These are phyloP conservation scores for Rhynchosporium agropyri DNA, from an alignment of 2,329 filamentous ascomycete genomes.

Conservation along the genomic window DNA sequence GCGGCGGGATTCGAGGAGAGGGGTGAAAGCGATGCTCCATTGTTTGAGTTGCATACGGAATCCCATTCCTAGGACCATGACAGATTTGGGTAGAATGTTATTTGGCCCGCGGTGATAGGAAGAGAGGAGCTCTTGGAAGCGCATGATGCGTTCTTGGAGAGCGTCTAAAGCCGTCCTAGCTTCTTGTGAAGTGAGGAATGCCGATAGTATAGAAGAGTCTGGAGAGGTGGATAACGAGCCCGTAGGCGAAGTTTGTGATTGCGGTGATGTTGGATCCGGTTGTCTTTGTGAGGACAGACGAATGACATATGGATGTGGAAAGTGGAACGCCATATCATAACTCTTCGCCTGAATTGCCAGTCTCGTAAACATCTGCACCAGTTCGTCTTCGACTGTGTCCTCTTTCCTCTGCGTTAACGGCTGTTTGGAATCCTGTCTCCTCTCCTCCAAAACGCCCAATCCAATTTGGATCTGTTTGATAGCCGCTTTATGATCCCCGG, in stretches of 20 bases:
- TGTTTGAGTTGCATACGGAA: conserved; percentile 54
- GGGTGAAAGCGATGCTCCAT: conserved; percentile 60
- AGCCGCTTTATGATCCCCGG: conserved; percentile 63
- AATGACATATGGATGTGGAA: conserved; percentile 63
- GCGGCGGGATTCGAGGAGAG: conserved; percentile 53
- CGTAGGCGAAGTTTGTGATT: conserved; percentile 48
- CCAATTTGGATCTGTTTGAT: conserved; percentile 64
- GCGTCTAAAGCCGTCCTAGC: conserved; percentile 60
- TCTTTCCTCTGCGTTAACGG: conserved; percentile 33
- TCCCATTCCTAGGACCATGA: conserved; percentile 41
- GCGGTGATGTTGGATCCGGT: conserved; percentile 31
- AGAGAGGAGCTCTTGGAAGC: conserved; percentile 60
- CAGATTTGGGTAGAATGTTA: conserved; percentile 48
- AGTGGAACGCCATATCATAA: conserved; percentile 70
- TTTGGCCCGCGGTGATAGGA: conserved; percentile 48
- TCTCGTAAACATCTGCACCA: conserved; percentile 65
- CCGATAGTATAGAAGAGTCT: conserved; percentile 33
- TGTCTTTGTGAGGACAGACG: conserved; percentile 47
- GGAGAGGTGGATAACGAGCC: conserved; percentile 40
- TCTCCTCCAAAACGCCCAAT: conserved; percentile 55
- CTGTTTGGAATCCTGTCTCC: conserved; percentile 51
- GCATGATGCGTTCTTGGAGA: conserved; percentile 58
- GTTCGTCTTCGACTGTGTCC: conserved; percentile 50
- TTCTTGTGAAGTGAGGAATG: conserved; percentile 54
- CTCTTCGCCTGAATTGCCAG: conserved; percentile 67